Percentiles rank a stretch among this genome's conserved stretches.
Conservation (phyloP, 2,329 filamentous ascomycete genomes). For the Fusarium lyarnte region DNA sequence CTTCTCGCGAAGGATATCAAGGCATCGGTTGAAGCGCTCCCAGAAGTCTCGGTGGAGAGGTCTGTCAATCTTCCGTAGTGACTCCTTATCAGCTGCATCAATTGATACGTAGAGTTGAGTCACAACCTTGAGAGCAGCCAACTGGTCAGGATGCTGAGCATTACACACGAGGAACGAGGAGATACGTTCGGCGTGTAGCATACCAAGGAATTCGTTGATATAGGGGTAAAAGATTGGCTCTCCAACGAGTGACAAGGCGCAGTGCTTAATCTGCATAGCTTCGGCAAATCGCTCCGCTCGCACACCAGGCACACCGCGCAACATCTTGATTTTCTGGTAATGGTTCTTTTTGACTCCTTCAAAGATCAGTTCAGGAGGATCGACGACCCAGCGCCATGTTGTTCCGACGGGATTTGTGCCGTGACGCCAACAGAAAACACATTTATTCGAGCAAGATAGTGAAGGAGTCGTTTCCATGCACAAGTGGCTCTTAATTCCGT, state of each 20-base stretch:
- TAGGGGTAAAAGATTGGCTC: conserved; percentile 99
- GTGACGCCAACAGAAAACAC: conserved; percentile 98
- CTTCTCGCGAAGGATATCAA: conserved; percentile 87
- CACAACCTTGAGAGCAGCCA: conserved; percentile 82
- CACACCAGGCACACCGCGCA: conserved; percentile 92
- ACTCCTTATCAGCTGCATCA: conserved; percentile 90
- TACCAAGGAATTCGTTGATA: conserved; percentile 88
- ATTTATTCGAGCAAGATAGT: conserved; percentile 96
- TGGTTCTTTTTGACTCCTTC: conserved; percentile 89
- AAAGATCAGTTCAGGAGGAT: conserved; percentile 90
- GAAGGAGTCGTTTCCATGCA: conserved; percentile 99
- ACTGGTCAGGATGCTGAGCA: conserved; percentile 92
- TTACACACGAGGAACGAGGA: conserved; percentile 97
- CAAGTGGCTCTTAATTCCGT: conserved; percentile 94
- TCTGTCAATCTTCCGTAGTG: conserved; percentile 86
- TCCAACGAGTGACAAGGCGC: conserved; percentile 89
- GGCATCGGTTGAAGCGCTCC: conserved; percentile 91
- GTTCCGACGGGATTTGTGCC: conserved; percentile 97
- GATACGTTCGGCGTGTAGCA: conserved; percentile 87
- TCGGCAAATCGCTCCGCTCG: conserved; percentile 91
- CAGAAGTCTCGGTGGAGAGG: conserved; percentile 96
- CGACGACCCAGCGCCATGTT: conserved; percentile 95
- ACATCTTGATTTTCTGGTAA: conserved; percentile 98
- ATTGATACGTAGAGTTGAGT: conserved; percentile 98
- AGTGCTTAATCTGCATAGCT: conserved; percentile 92